A percentile compares a stretch with the other conserved stretches of the same genome.
Evolutionary conservation across 2,329 filamentous ascomycete species (phyloP).

Genomic region (Fusarium compactum): DNA sequence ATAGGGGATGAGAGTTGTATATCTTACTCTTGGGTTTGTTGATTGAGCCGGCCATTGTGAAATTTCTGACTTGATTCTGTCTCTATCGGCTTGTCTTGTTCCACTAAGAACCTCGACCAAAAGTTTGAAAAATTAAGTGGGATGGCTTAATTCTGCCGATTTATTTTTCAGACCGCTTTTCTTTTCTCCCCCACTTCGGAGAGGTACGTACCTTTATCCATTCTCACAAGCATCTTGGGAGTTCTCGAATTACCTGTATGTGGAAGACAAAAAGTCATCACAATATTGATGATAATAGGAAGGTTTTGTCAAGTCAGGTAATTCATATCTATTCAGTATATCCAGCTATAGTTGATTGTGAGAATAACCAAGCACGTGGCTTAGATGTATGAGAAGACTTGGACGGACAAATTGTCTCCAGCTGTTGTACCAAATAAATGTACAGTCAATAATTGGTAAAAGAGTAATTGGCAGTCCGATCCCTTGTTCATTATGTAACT

Average conservation of each 20-base stretch:
- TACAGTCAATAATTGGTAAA: background rate
- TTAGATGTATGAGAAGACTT: background rate
- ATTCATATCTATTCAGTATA: background rate
- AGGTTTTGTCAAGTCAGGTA: background rate
- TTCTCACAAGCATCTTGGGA: background rate
- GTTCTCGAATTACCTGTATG: background rate
- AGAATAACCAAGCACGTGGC: background rate
- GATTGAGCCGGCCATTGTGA: conserved; percentile 65
- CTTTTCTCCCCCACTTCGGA: conserved; percentile 27
- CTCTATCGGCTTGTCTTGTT: conserved; percentile 20
- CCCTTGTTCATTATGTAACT: background rate
- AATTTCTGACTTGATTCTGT: conserved; percentile 23
- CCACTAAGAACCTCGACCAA: conserved; percentile 26
- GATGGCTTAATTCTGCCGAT: conserved; percentile 54
- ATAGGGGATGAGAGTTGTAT: rapidly evolving
- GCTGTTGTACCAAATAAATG: background rate
- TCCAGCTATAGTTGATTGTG: background rate
- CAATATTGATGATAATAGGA: background rate
- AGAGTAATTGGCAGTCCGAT: background rate
- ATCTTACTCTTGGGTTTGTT: conserved; percentile 67
- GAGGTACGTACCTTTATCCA: conserved; percentile 29
- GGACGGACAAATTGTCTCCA: background rate
- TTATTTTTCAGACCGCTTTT: conserved; percentile 50
- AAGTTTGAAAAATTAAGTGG: conserved; percentile 55
- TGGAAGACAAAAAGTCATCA: background rate